A percentile compares a stretch with the other conserved stretches of the same genome.
Conservation (phyloP, 106 monocot genomes). For the Platanthera guangdongensis region DNA sequence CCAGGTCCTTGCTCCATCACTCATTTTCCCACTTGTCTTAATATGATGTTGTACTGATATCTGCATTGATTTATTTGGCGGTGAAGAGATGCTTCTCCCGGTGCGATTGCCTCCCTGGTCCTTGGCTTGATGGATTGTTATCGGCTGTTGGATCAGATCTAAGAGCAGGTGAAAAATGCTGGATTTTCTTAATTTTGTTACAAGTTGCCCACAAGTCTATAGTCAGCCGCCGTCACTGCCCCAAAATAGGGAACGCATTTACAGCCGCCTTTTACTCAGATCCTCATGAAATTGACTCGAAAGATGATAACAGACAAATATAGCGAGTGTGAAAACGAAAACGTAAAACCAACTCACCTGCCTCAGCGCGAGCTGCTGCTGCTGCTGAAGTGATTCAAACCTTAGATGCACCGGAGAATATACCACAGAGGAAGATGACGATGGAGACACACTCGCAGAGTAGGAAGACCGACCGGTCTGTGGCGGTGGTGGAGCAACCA, state of each 20-base stretch:
- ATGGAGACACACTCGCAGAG: slow-evolving; percentile 28
- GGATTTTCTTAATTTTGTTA: too few species aligned
- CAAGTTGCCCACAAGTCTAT: neutral
- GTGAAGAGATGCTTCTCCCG: too few species aligned
- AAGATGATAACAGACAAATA: neutral
- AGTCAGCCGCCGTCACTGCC: neutral
- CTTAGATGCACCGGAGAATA: slow-evolving; percentile 28
- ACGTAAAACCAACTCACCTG: slow-evolving; percentile 36
- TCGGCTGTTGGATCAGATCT: too few species aligned
- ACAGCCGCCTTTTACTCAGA: slow-evolving; percentile 23
- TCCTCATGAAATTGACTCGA: slow-evolving; percentile 8
- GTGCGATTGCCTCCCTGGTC: too few species aligned
- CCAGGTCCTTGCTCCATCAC: too few species aligned
- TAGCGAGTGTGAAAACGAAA: neutral
- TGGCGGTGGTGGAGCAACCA: slow-evolving; percentile 15
- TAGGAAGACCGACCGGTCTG: slow-evolving; percentile 17
- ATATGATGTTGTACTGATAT: too few species aligned
- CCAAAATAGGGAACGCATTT: neutral
- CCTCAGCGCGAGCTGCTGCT: slow-evolving; percentile 34
- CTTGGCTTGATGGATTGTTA: too few species aligned
- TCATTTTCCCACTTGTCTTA: too few species aligned
- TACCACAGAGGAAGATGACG: slow-evolving; percentile 44
- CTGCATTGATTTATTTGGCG: too few species aligned
- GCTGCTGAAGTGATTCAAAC: slow-evolving; percentile 24
- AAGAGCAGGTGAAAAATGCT: too few species aligned